These are phyloP conservation scores for Xylaria hypoxylon DNA, from an alignment of 2,329 filamentous ascomycete species.

Conservation along the genomic window DNA sequence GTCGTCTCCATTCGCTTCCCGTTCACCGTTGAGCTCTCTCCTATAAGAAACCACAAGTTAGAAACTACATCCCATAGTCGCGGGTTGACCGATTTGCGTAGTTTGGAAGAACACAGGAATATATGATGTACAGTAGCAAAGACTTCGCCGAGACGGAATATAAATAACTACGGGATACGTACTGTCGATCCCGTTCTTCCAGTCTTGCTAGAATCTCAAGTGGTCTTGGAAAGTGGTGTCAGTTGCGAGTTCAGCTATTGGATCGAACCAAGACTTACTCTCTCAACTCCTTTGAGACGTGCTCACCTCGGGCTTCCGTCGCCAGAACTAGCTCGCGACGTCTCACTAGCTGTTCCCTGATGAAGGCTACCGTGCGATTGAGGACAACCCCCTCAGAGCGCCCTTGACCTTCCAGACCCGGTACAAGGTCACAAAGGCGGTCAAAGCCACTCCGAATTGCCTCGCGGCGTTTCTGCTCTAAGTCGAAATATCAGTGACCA, in stretches of 20 bases:
- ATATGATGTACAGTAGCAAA: too few species aligned
- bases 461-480: constrained; percentile 71
- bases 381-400: constrained; percentile 89
- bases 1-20: constrained; percentile 36
- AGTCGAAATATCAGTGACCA: constrained; percentile 1
- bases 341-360: constrained; percentile 69
- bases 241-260: background rate
- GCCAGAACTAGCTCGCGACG: constrained; percentile 68
- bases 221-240: constrained; percentile 38
- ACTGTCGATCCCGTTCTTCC: constrained; percentile 45
- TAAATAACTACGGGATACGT: background rate
- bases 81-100: background rate
- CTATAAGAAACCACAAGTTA: constrained; percentile 19
- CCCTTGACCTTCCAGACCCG: constrained; percentile 83
- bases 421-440: constrained; percentile 81
- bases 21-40: constrained; percentile 32
- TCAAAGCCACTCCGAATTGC: constrained; percentile 89
- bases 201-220: constrained; percentile 47
- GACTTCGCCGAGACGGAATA: background rate
- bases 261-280: constrained; percentile 50
- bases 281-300: constrained; percentile 61
- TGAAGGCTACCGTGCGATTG: constrained; percentile 74
- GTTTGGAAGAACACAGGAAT: background rate
- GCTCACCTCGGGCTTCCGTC: constrained; percentile 66
- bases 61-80: background rate